phyloP scores from a whole-genome alignment of 73 alveolate species.

The Tetrahymena borealis region DNA sequence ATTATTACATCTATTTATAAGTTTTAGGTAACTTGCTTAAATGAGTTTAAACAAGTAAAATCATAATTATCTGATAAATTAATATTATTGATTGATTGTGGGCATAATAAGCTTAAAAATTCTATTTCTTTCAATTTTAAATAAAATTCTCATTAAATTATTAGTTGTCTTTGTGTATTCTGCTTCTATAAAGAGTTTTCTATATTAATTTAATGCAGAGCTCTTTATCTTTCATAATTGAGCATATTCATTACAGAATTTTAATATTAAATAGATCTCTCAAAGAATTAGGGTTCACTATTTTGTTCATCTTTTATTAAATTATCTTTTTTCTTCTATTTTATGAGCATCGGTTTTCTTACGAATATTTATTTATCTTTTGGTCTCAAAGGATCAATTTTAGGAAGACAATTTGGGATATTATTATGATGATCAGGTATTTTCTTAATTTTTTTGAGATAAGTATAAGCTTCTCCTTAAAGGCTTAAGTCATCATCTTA shows the following conservation, averaged over 20 bases:
- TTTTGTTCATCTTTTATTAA: not conserved
- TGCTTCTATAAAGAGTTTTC: not conserved
- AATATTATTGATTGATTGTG: too few relatives aligned
- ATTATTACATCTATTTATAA: too few relatives aligned
- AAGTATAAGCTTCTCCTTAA: not conserved
- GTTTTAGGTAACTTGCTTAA: too few relatives aligned
- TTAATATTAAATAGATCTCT: not conserved
- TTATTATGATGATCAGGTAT: not conserved
- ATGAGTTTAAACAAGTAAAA: too few relatives aligned
- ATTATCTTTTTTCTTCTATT: not conserved
- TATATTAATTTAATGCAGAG: not conserved
- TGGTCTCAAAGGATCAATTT: not conserved
- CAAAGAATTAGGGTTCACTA: not conserved
- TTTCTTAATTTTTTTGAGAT: not conserved
- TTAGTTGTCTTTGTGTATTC: not conserved
- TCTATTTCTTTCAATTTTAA: not conserved
- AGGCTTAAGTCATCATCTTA: not conserved
- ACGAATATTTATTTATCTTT: not conserved
- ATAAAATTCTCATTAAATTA: not conserved
- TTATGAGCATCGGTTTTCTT: not conserved
- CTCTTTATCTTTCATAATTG: not conserved
- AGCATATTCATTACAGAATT: not conserved
- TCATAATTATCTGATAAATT: too few relatives aligned
- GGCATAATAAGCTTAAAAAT: too few relatives aligned
- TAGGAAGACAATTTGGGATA: not conserved